Conservation (phyloP, 2,329 filamentous ascomycete genomes). For the Beauveria pseudobassiana region DNA sequence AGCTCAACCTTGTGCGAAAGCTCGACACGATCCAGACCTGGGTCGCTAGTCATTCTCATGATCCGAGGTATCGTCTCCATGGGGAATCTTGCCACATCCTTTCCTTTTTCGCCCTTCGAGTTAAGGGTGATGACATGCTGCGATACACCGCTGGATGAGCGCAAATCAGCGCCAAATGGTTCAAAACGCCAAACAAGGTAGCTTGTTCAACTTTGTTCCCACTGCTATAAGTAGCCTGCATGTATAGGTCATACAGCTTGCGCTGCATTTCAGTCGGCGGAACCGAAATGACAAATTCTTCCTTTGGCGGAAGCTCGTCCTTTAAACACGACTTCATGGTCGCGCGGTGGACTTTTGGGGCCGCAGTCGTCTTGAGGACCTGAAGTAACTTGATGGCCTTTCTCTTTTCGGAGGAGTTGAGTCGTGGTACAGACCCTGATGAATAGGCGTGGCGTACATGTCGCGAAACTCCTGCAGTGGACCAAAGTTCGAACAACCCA, state of each 20-base stretch:
- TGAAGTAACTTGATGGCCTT: constrained; percentile 58
- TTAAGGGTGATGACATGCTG: constrained; percentile 21
- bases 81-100: constrained; percentile 17
- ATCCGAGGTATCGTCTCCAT: constrained; percentile 20
- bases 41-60: constrained; percentile 30
- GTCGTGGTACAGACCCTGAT: constrained; percentile 60
- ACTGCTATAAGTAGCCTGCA: constrained; percentile 18
- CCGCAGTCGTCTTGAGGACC: constrained; percentile 63
- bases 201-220: constrained; percentile 9
- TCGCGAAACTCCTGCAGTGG: constrained; percentile 57
- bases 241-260: constrained; percentile 49
- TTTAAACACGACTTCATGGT: constrained; percentile 59
- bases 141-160: constrained; percentile 45
- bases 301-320: constrained; percentile 63
- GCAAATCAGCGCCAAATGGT: constrained; percentile 39
- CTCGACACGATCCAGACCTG: constrained; percentile 34
- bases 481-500: constrained; percentile 77
- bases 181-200: constrained; percentile 28
- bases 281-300: constrained; percentile 73
- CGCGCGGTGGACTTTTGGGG: constrained; percentile 69
- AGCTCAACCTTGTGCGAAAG: constrained; percentile 63
- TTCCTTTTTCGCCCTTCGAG: constrained; percentile 8
- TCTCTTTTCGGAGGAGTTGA: constrained; percentile 50
- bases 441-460: constrained; percentile 67
- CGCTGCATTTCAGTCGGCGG: constrained; percentile 60